A percentile compares a stretch with the other conserved stretches of the same genome.
Evolutionary conservation across 768 basidiomycete species (phyloP).

Genomic region (Suillus luteus): DNA sequence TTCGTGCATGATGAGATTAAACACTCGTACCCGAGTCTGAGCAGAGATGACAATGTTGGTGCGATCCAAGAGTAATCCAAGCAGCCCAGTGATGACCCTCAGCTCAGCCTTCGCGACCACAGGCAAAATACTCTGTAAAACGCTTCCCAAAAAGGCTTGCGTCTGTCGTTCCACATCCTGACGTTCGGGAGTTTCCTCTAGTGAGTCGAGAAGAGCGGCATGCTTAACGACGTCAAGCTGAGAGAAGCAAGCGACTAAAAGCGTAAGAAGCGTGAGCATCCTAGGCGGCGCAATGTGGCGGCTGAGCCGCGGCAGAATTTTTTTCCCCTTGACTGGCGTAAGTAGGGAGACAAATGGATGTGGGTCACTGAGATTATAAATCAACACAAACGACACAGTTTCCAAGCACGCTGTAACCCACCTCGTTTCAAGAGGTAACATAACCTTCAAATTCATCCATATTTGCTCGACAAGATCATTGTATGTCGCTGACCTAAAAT

Average conservation of each 20-base stretch:
- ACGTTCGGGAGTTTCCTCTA: slow-evolving; percentile 61
- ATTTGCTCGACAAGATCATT: slow-evolving; percentile 63
- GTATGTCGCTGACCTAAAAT: slow-evolving; percentile 58
- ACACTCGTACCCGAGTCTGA: slow-evolving; percentile 69
- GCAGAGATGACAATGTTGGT: slow-evolving; percentile 74
- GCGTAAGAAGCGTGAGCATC: slow-evolving; percentile 85
- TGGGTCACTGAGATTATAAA: slow-evolving; percentile 59
- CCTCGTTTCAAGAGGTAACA: slow-evolving; percentile 94
- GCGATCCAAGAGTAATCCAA: slow-evolving; percentile 80
- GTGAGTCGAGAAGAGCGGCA: slow-evolving; percentile 68
- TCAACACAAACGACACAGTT: neutral
- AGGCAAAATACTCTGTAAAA: slow-evolving; percentile 84
- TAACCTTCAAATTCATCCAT: slow-evolving; percentile 83
- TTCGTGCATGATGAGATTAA: slow-evolving; percentile 6
- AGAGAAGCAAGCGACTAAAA: slow-evolving; percentile 91
- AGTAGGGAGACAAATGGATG: slow-evolving; percentile 97
- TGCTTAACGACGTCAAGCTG: slow-evolving; percentile 90
- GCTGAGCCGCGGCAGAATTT: slow-evolving; percentile 83
- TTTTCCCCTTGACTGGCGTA: slow-evolving; percentile 88
- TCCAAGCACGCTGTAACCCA: slow-evolving; percentile 30
- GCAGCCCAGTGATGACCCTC: slow-evolving; percentile 80
- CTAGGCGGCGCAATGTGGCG: slow-evolving; percentile 78
- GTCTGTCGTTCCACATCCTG: slow-evolving; percentile 85
- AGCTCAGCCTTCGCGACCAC: slow-evolving; percentile 80
- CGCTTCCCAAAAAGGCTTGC: slow-evolving; percentile 81